Conservation (phyloP, 495 filamentous ascomycete species). For the Jackrogersella multiformis region DNA sequence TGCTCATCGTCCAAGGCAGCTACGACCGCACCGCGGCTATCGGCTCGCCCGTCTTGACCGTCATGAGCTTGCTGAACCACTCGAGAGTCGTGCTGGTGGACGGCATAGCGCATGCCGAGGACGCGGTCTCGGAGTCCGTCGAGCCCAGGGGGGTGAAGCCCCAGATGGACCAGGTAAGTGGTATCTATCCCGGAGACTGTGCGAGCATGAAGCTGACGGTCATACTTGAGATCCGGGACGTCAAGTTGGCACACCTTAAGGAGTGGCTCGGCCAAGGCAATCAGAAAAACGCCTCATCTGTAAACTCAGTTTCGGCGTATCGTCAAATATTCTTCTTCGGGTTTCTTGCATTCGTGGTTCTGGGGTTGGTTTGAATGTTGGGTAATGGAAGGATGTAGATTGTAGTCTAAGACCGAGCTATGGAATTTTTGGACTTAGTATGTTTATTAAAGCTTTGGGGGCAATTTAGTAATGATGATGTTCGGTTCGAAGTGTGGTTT, state of each 20-base stretch:
- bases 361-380: constrained; percentile 3
- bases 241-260: constrained; percentile 29
- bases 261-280: constrained; percentile 35
- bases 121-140: constrained; percentile 32
- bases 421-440: not conserved
- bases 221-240: constrained; percentile 24
- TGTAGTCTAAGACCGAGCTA: not conserved
- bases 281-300: constrained; percentile 3
- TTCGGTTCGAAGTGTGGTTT: too few species aligned
- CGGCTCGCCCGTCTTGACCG: constrained; percentile 28
- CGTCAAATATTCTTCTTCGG: not conserved
- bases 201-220: not conserved
- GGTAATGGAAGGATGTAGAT: not conserved
- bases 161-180: constrained; percentile 29
- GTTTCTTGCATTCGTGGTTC: not conserved
- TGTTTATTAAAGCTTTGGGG: too few species aligned
- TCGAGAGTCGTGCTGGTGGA: constrained; percentile 29
- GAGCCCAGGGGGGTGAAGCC: constrained; percentile 27
- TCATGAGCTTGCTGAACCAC: constrained; percentile 21
- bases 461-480: too few species aligned
- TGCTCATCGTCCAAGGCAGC: constrained; percentile 27
- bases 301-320: not conserved
- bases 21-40: constrained; percentile 34
- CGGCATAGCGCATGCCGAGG: constrained; percentile 29
- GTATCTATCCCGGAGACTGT: not conserved